Evolutionary conservation across 371 early-diverging fungal genomes (phyloP), one percentile per base, ranked within the genome.

Genomic region (Mucor mucedo): DNA sequence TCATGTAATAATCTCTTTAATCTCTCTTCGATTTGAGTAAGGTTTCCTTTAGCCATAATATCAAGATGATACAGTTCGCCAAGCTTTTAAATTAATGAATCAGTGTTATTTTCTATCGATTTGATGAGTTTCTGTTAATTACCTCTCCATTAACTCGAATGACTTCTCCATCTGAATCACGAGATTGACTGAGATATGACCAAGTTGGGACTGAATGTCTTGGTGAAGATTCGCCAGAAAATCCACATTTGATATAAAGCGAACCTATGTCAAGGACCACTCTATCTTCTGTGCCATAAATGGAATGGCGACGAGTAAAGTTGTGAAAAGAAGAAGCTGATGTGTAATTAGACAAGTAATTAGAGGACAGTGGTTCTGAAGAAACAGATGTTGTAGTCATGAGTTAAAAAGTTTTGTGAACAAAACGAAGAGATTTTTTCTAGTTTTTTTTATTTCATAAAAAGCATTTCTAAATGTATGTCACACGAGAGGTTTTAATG

Each of bases 181-280:
- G 50, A 30, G 70, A 73, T 33, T 64, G 70, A 8, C 67, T 62
- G 4, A 76, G 58, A 53, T 69, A 52, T 21, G 80, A 68, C 75
- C 78, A 78, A 44, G 90, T 82, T 0, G 89, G 85, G 11, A 90
- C 69, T 33, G 87, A 78, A 62, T 89, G 87, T 33, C 93, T 81
- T 13, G 97, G 97, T 40, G 84, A 80, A 21, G 90, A 75, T 72
- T 95, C 96, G 29, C 95, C 94, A 16, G 94, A 92, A 73, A 93
- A 92, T 0, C 97, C 97, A 68, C 91, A 91, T 44, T 93, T 92
- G 62, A 95, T 82, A 65, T 90, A 90, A 21, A 87, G 72, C 0
- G 93, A 87, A 9, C 95, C 95, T 62, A 96, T 80, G 71, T 95
- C 95, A 13, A 96, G 82, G 8, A 96, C 91, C 32, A 95, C 87